Percentiles rank a stretch among this genome's conserved stretches.
Evolutionary conservation across 2,329 filamentous ascomycete species (phyloP).

Genomic region (Phaeosphaeria sp.): DNA sequence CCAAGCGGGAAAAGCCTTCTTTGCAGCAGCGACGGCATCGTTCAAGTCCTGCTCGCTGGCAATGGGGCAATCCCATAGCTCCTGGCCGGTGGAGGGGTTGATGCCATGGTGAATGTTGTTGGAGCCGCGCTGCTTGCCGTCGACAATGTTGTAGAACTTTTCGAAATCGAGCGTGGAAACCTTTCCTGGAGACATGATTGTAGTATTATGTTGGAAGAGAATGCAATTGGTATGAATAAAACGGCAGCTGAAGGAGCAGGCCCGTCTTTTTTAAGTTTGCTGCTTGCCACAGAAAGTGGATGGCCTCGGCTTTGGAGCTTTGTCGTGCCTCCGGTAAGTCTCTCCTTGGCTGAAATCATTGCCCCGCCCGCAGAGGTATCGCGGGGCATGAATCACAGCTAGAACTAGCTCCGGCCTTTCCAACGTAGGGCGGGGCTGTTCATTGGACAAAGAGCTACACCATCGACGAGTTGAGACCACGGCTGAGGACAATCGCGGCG

Average conservation of each 20-base stretch:
- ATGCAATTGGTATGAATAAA: not conserved
- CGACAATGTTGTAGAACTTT: conserved; percentile 61
- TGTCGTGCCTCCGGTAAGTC: not conserved
- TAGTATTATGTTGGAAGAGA: not conserved
- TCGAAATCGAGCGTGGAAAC: conserved; percentile 48
- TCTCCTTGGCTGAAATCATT: conserved; percentile 16
- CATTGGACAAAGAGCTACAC: conserved; percentile 1
- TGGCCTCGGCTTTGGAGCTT: conserved; percentile 10
- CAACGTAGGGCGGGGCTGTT: not conserved
- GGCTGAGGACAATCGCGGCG: not conserved
- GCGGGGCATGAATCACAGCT: conserved; percentile 18
- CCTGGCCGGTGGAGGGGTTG: conserved; percentile 59
- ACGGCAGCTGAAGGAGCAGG: not conserved
- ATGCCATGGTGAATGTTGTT: conserved; percentile 53
- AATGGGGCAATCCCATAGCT: conserved; percentile 60
- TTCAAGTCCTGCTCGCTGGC: conserved; percentile 59
- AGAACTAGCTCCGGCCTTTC: not conserved
- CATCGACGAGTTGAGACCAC: not conserved
- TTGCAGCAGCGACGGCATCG: conserved; percentile 57
- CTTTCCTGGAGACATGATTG: conserved; percentile 55
- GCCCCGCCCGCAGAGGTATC: conserved; percentile 23
- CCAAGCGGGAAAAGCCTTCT: conserved; percentile 58
- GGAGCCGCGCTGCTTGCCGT: conserved; percentile 56
- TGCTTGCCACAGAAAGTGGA: not conserved
- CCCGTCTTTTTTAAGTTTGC: conserved; percentile 4